These are phyloP conservation scores for Apiospora koreana DNA, from an alignment of 2,329 filamentous ascomycete species.

Conservation along the genomic window DNA sequence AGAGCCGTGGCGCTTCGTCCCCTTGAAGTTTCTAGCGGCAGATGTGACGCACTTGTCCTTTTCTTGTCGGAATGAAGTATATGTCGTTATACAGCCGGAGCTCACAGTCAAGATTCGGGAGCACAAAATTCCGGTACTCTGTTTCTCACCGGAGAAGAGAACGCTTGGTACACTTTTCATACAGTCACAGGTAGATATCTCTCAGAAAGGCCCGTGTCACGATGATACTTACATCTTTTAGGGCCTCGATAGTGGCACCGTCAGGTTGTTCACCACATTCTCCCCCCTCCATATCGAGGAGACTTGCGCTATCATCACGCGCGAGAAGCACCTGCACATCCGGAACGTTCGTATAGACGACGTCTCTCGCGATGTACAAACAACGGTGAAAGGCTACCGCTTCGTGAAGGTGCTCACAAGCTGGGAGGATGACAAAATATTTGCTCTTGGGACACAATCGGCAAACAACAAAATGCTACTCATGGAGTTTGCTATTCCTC, in stretches of 20 bases:
- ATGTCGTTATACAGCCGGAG: background rate
- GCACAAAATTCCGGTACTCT: background rate
- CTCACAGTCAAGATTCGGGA: background rate
- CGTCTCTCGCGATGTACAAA: background rate
- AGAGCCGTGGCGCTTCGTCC: background rate
- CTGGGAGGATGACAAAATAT: conserved; percentile 2
- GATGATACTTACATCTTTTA: background rate
- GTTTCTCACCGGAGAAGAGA: background rate
- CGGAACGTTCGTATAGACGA: background rate
- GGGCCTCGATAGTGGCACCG: background rate
- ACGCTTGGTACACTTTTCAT: background rate
- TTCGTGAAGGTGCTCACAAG: conserved; percentile 1
- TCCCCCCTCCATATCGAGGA: background rate
- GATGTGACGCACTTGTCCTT: conserved; percentile 1
- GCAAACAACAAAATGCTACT: conserved; percentile 4
- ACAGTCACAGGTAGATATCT: background rate
- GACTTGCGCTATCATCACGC: background rate
- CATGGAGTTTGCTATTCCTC: background rate
- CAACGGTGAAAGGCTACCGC: background rate
- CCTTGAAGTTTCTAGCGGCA: background rate
- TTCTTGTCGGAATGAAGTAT: background rate
- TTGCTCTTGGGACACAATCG: conserved; percentile 1
- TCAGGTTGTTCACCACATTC: conserved; percentile 5
- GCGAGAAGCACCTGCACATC: background rate
- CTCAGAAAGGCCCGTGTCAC: background rate